Evolutionary conservation across 257 asterid genomes (phyloP), one percentile per base, ranked within the genome.

Genomic region (Thymus mandschuricus): DNA sequence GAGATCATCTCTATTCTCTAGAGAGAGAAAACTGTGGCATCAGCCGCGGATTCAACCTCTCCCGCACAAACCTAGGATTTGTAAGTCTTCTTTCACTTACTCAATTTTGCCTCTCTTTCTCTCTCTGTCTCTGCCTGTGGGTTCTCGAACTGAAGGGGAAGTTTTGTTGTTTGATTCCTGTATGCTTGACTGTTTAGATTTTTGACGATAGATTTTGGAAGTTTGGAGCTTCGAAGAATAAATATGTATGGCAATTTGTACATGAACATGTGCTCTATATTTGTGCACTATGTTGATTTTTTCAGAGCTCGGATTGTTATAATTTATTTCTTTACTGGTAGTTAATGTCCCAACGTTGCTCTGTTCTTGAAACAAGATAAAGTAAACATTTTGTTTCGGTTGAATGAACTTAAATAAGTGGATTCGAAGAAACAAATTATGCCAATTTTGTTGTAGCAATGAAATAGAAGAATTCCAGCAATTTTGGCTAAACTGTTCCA

Each of bases 391-490:
- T 21, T 7, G 6, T 7, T 44, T 70, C 21, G 66, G 9, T 34
- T 70, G 52, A 70, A 43, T 35, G 30, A 6, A 5, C 43, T 70
- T 51, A 13, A 61, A 44, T 61, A 79, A 21, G 21, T 21, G 21
- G 21, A 21, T 21, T 21, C 21, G 21, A 21, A 21, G 21, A 21
- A 21, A 21, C 21, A 21, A 21, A 21, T 21, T 21, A 21, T 21
- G 21, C 21, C 21, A 21, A 80, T 35, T 82, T 85, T 0, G 85
- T 82, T 8, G 87, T 82, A 2, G 59, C 81, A 2, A 62, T 85
- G 79, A 75, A 70, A 80, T 85, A 85, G 89, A 82, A 64, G 48
- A 76, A 4, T 84, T 85, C 56, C 81, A 80, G 77, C 78, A 80
- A 58, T 82, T 85, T 59, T 72, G 85, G 5, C 40, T 35, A 35